These are phyloP conservation scores for Boletus chippewaensis DNA, from an alignment of 1,284 basidiomycete genomes.

Conservation along the genomic window DNA sequence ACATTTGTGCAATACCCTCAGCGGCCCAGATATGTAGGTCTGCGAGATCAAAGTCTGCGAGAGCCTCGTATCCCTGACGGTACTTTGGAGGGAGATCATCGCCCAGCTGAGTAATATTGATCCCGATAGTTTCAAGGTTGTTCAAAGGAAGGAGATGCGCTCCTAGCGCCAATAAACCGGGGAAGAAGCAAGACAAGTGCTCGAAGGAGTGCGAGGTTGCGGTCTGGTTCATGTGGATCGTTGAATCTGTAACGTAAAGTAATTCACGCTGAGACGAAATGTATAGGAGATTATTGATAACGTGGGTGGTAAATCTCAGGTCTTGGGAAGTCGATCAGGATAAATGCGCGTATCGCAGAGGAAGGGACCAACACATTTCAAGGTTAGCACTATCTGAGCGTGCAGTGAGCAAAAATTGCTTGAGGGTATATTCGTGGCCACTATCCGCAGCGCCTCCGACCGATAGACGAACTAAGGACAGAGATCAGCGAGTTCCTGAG, in stretches of 20 bases:
- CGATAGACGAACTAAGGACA: slow-evolving; percentile 41
- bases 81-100: slow-evolving; percentile 34
- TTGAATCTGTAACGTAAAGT: slow-evolving; percentile 63
- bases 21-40: slow-evolving; percentile 62
- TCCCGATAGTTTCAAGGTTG: slow-evolving; percentile 39
- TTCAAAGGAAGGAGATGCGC: slow-evolving; percentile 54
- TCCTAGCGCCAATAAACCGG: slow-evolving; percentile 70
- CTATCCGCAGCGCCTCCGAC: slow-evolving; percentile 65
- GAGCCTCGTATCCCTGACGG: slow-evolving; percentile 32
- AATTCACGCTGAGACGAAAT: slow-evolving; percentile 58
- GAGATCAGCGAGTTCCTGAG: slow-evolving; percentile 5
- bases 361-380: slow-evolving; percentile 51
- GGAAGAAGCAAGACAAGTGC: slow-evolving; percentile 74
- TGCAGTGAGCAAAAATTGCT: slow-evolving; percentile 61
- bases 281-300: slow-evolving; percentile 61
- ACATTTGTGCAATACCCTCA: slow-evolving; percentile 60
- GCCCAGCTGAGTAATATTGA: slow-evolving; percentile 38
- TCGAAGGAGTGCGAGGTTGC: slow-evolving; percentile 53
- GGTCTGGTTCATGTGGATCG: slow-evolving; percentile 24
- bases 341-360: background rate
- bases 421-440: slow-evolving; percentile 69
- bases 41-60: slow-evolving; percentile 40
- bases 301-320: slow-evolving; percentile 51
- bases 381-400: slow-evolving; percentile 51
- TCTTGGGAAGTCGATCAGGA: slow-evolving; percentile 40